Evolutionary conservation across 805 yeast species (phyloP).

Genomic region (Scheffersomyces coipomensis): DNA sequence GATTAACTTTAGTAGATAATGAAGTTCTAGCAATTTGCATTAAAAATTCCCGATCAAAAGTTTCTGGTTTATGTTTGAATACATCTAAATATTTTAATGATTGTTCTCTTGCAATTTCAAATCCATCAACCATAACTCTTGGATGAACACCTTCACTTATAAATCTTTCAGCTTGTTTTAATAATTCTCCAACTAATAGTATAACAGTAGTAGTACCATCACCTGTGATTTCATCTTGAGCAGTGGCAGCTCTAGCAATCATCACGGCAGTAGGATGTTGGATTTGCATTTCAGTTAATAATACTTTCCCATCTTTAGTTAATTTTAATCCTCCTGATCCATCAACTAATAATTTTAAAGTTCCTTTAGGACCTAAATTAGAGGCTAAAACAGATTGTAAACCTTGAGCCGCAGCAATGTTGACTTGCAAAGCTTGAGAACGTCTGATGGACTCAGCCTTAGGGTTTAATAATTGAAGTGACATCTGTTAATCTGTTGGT

Average conservation of each 20-base stretch:
- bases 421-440: constrained; percentile 92
- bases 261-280: constrained; percentile 50
- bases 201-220: constrained; percentile 98
- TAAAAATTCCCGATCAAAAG: constrained; percentile 80
- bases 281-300: constrained; percentile 94
- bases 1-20: constrained; percentile 78
- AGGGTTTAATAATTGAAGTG: constrained; percentile 88
- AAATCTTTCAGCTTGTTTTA: constrained; percentile 92
- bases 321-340: constrained; percentile 95
- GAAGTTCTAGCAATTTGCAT: constrained; percentile 92
- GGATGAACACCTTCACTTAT: constrained; percentile 96
- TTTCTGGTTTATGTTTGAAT: constrained; percentile 53
- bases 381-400: constrained; percentile 88
- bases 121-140: constrained; percentile 90
- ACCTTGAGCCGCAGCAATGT: constrained; percentile 95
- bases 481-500: constrained; percentile 12
- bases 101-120: constrained; percentile 82
- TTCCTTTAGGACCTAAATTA: constrained; percentile 95
- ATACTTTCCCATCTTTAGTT: constrained; percentile 95
- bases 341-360: constrained; percentile 93
- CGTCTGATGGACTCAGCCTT: constrained; percentile 97
- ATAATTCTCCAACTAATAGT: constrained; percentile 87
- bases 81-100: constrained; percentile 66
- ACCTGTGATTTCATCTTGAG: constrained; percentile 99
- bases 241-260: constrained; percentile 93